A percentile compares a stretch with the other conserved stretches of the same genome.
Conservation (phyloP, 805 yeast genomes). For the Grigorovia humatica region DNA sequence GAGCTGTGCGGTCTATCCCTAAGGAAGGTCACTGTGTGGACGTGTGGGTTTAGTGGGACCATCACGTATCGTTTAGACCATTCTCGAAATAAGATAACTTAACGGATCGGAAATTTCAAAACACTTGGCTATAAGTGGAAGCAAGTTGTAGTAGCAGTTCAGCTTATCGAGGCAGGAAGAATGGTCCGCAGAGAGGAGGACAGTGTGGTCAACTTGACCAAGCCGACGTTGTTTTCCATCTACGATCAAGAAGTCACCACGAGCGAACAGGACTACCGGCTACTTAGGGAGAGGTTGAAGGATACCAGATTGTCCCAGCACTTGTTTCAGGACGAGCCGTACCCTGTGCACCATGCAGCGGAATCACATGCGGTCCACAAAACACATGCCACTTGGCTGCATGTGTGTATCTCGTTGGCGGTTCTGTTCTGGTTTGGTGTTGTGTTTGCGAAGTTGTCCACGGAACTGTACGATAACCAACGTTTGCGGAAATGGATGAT, state of each 20-base stretch:
- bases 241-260: conserved; percentile 33
- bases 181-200: background rate
- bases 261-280: conserved; percentile 3
- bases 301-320: background rate
- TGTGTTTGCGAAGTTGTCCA: conserved; percentile 41
- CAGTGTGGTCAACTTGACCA: conserved; percentile 39
- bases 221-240: conserved; percentile 41
- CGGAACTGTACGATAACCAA: conserved; percentile 42
- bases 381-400: background rate
- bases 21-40: conserved; percentile 4
- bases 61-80: background rate
- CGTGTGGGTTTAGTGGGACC: conserved; percentile 7
- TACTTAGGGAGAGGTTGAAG: background rate
- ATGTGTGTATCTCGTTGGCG: conserved; percentile 9
- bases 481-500: conserved; percentile 42
- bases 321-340: too few species aligned
- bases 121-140: too few species aligned
- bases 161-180: too few species aligned
- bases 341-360: too few species aligned
- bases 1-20: conserved; percentile 3
- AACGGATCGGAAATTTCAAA: too few species aligned
- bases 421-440: conserved; percentile 38
- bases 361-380: too few species aligned
- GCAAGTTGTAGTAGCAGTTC: too few species aligned
- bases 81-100: too few species aligned